Conservation (phyloP, 2,329 filamentous ascomycete species). For the Colletotrichum aenigma region DNA sequence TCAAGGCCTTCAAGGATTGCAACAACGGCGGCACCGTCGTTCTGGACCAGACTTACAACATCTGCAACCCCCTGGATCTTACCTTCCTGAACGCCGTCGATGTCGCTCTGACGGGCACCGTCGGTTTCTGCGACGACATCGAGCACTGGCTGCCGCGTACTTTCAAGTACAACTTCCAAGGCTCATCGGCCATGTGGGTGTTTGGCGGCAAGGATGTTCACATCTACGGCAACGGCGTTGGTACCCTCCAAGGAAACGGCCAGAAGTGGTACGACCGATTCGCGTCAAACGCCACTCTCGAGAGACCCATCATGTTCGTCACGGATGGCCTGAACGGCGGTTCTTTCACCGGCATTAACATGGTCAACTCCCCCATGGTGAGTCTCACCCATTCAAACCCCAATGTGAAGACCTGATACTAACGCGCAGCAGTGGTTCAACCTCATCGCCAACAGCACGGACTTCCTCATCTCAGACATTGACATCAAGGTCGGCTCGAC, state of each 20-base stretch:
- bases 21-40: conserved; percentile 68
- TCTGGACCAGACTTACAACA: conserved; percentile 62
- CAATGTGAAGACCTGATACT: neutral
- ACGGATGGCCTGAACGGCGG: conserved; percentile 61
- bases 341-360: conserved; percentile 62
- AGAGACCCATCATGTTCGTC: conserved; percentile 63
- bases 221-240: conserved; percentile 61
- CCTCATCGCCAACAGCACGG: conserved; percentile 67
- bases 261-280: conserved; percentile 70
- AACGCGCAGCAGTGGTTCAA: conserved; percentile 45
- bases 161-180: conserved; percentile 70
- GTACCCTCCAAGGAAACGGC: conserved; percentile 62
- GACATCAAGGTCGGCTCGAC: conserved; percentile 59
- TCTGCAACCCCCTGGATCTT: conserved; percentile 68
- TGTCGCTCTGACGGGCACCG: conserved; percentile 57
- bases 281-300: conserved; percentile 57
- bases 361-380: conserved; percentile 58
- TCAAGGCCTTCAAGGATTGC: conserved; percentile 59
- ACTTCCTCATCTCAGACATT: conserved; percentile 68
- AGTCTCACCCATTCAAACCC: neutral
- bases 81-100: conserved; percentile 69
- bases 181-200: conserved; percentile 51
- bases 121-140: conserved; percentile 69
- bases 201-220: conserved; percentile 51
- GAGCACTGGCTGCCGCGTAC: conserved; percentile 70